Evolutionary conservation across 2,329 filamentous ascomycete species (phyloP), one percentile per base, ranked within the genome.

Genomic region (Penicillium expansum): DNA sequence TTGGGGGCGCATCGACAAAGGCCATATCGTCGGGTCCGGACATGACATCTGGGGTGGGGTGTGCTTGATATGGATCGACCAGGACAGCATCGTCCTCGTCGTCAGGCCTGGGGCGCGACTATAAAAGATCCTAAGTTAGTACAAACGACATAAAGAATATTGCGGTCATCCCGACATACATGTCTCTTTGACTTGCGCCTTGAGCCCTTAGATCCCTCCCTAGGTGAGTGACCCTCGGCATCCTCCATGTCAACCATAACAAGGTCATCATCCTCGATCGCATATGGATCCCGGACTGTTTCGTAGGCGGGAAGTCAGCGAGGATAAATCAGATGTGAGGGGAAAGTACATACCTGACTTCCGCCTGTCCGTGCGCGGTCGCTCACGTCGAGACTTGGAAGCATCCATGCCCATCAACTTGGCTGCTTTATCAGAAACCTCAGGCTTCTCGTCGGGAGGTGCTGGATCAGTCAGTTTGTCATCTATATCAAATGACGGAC

Each of bases 351-450:
- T 70, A 75, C 74, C 62, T 54, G 70, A 67, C 62, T 67, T 75
- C 52, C 79, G 85, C 54, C 82, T 81, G 70, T 83, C 77, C 67
- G 82, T 79, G 61, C 77, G 77, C 59, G 76, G 78, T 48, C 78
- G 78, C 13, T 78, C 77, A 42, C 65, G 68, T 39, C 62, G 68
- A 6, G 77, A 78, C 63, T 79, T 80, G 29, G 77, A 71, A 55
- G 73, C 75, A 59, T 73, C 78, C 58, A 84, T 74, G 64, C 77
- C 92, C 85, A 94, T 85, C 51, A 93, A 75, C 73, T 87, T 92
- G 32, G 90, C 90, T 29, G 90, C 91, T 74, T 95, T 96, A 44
- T 85, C 82, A 8, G 87, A 82, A 69, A 91, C 82, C 50, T 84
- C 83, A 3, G 81, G 81, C 41, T 80, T 77, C 32, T 88, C 84